Evolutionary conservation across 805 yeast genomes (phyloP).

Genomic region (Maudiozyma saulgeensis): DNA sequence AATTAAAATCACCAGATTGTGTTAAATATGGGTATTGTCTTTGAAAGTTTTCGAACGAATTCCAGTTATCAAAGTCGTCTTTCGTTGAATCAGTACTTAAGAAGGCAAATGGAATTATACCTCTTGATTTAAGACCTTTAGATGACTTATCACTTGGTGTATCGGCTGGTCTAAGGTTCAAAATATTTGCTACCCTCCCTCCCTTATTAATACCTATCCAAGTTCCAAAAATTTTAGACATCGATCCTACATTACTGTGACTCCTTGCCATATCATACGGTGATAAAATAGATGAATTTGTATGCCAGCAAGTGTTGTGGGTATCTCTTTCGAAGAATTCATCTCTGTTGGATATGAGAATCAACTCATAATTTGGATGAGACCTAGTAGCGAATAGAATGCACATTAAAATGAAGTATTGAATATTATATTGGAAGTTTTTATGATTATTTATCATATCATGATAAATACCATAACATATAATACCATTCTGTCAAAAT

Average conservation of each 20-base stretch:
- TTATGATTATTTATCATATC: too few relatives aligned
- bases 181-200: conserved; percentile 61
- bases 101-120: conserved; percentile 35
- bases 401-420: conserved; percentile 49
- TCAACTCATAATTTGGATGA: conserved; percentile 67
- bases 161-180: conserved; percentile 53
- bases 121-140: conserved; percentile 31
- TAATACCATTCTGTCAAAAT: too few relatives aligned
- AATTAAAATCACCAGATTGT: conserved; percentile 26
- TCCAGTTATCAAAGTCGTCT: conserved; percentile 20
- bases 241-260: conserved; percentile 4
- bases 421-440: not conserved
- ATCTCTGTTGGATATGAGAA: conserved; percentile 77
- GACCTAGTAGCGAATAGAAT: conserved; percentile 57
- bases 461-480: too few relatives aligned
- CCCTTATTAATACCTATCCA: conserved; percentile 71
- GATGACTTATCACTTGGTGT: not conserved
- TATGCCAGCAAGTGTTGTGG: conserved; percentile 38
- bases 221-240: conserved; percentile 66
- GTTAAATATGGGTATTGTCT: conserved; percentile 12
- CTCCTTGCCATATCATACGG: conserved; percentile 59
- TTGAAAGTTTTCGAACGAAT: conserved; percentile 18
- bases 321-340: conserved; percentile 75
- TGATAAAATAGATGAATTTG: conserved; percentile 35
- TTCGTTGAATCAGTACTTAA: conserved; percentile 20